Evolutionary conservation across 2,329 filamentous ascomycete species (phyloP), one percentile per base, ranked within the genome.

Genomic region (Aspergillus hiratsukae): DNA sequence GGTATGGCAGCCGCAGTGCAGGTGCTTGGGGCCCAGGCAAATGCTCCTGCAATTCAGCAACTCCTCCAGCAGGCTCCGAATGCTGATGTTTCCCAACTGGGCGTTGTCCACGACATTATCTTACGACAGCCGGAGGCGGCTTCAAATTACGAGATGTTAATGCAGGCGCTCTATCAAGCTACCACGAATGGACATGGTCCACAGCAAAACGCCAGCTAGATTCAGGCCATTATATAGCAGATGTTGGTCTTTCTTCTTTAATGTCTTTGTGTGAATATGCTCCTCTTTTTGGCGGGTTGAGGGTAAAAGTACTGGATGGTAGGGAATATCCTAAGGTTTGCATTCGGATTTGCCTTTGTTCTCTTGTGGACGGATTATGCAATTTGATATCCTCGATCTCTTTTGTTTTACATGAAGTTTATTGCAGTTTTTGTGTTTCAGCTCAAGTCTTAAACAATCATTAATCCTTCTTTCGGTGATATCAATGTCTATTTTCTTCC

Each of bases 1-100:
- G 86, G 86, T 3, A 77, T 86, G 63, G 74, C 76, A 2, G 77
- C 83, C 17, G 88, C 88, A 0, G 75, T 79, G 1, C 81, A 87
- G 57, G 82, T 90, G 1, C 78, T 91, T 0, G 88, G 88, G 0
- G 72, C 79, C 0, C 78, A 87, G 48, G 82, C 87, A 11, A 78
- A 77, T 23, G 83, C 84, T 17, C 84, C 87, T 0, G 88, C 87
- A 0, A 84, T 90, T 8, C 80, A 83, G 25, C 88, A 91, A 64
- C 76, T 92, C 4, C 77, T 91, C 48, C 83, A 85, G 4, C 86
- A 89, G 61, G 87, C 87, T 0, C 84, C 81, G 21, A 81, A 83
- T 51, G 90, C 89, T 79, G 81, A 86, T 48, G 79, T 83, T n/a
- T 76, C 82, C 17, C 89, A 95, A 68, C 87, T 94, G 82, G 80